A percentile compares a stretch with the other conserved stretches of the same genome.
These are phyloP conservation scores for Suhomyces terraborum DNA, from an alignment of 1,139 yeast species.

Conservation along the genomic window DNA sequence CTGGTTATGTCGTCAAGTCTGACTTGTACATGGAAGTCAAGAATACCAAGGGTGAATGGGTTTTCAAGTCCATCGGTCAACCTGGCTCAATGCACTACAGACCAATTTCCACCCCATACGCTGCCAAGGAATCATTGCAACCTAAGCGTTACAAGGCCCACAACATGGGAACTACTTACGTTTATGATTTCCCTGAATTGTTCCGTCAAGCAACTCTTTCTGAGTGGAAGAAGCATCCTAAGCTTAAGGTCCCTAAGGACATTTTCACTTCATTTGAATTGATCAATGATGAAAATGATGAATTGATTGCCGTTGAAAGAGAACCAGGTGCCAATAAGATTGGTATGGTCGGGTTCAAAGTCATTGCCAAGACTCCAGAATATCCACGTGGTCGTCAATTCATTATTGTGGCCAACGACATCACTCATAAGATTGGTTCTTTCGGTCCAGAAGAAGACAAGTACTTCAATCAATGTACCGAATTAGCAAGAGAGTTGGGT, in stretches of 20 bases:
- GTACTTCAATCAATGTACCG: constrained; percentile 90
- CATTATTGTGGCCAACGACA: constrained; percentile 91
- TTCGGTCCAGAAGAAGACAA: constrained; percentile 97
- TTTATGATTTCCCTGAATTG: constrained; percentile 97
- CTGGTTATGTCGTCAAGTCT: constrained; percentile 95
- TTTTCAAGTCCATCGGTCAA: constrained; percentile 88
- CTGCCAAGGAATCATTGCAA: constrained; percentile 96
- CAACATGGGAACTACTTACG: constrained; percentile 96
- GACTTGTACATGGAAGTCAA: constrained; percentile 93
- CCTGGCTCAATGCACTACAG: constrained; percentile 98
- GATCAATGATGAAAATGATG: constrained; percentile 77
- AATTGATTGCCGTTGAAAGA: constrained; percentile 83
- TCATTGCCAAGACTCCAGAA: constrained; percentile 91
- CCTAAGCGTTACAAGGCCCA: constrained; percentile 99
- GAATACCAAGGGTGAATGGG: constrained; percentile 92
- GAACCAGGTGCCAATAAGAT: constrained; percentile 94
- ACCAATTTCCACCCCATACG: constrained; percentile 92
- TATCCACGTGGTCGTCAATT: constrained; percentile 95
- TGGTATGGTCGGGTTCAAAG: constrained; percentile 98
- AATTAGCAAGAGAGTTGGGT: constrained; percentile 84
- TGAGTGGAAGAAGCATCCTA: constrained; percentile 74
- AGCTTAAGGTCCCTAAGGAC: constrained; percentile 71
- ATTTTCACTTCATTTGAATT: constrained; percentile 78
- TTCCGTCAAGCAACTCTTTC: constrained; percentile 90
- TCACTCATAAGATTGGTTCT: constrained; percentile 96